These are phyloP conservation scores for Colletotrichum euphorbiae DNA, from an alignment of 2,329 filamentous ascomycete genomes.

Conservation along the genomic window DNA sequence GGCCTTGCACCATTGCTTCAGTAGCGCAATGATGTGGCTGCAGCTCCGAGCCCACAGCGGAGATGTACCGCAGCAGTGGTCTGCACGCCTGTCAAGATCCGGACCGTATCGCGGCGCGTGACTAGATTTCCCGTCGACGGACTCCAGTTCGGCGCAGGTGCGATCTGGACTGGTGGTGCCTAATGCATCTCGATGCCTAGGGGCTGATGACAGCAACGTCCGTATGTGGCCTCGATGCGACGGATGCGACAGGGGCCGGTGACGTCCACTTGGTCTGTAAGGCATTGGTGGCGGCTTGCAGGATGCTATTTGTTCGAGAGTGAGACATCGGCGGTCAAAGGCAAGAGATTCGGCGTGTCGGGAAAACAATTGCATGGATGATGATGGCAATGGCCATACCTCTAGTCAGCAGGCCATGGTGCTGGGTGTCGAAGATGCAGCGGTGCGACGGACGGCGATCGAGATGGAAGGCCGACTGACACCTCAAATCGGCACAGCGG, in stretches of 20 bases:
- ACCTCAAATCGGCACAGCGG: constrained; percentile 14
- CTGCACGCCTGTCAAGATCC: constrained; percentile 21
- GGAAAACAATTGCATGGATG: no score
- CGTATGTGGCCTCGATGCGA: constrained; percentile 17
- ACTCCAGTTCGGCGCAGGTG: constrained; percentile 22
- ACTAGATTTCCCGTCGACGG: constrained; percentile 8
- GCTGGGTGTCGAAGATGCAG: not conserved
- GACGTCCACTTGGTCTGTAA: not conserved
- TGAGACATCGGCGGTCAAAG: constrained; percentile 1
- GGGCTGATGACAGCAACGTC: constrained; percentile 19
- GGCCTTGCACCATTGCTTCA: constrained; percentile 8
- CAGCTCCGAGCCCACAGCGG: constrained; percentile 26
- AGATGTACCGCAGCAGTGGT: constrained; percentile 8
- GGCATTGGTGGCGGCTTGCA: not conserved
- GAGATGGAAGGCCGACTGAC: constrained; percentile 8
- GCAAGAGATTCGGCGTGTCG: not conserved
- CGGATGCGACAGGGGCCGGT: constrained; percentile 5
- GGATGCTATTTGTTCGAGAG: constrained; percentile 2
- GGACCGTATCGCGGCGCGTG: constrained; percentile 1
- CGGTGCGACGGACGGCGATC: constrained; percentile 18
- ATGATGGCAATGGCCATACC: no score
- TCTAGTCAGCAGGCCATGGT: not conserved
- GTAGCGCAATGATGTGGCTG: constrained; percentile 19
- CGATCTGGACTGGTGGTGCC: constrained; percentile 19
- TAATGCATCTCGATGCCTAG: constrained; percentile 15